Evolutionary conservation across 164 flowering plant species (phyloP).

Genomic region (Chimonanthus praecox): DNA sequence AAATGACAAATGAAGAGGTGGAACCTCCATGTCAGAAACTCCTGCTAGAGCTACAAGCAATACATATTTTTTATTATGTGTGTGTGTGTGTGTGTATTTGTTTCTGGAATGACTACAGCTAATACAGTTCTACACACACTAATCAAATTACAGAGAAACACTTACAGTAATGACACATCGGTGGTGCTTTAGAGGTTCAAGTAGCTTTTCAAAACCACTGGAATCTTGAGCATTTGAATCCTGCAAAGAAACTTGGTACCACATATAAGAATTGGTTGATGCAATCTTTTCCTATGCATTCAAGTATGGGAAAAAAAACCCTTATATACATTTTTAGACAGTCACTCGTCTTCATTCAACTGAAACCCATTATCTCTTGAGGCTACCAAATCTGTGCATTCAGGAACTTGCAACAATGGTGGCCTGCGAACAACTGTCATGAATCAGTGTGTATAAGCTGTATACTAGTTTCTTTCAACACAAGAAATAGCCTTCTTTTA

Average conservation of each 20-base stretch:
- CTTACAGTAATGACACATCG: constrained; percentile 37
- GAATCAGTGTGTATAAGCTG: too few relatives aligned
- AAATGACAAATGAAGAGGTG: neutral
- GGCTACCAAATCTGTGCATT: neutral
- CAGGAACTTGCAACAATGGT: neutral
- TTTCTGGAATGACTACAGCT: too few relatives aligned
- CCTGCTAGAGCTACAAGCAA: too few relatives aligned
- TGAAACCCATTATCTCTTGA: neutral
- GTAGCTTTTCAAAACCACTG: constrained; percentile 34
- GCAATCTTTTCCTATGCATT: neutral
- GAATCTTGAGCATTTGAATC: constrained; percentile 14
- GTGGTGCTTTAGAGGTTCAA: constrained; percentile 31
- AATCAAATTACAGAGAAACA: neutral
- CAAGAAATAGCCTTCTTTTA: too few relatives aligned
- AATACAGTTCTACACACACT: too few relatives aligned
- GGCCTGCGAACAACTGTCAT: too few relatives aligned
- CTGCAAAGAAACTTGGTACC: constrained; percentile 14
- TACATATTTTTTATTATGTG: too few relatives aligned
- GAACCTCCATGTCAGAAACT: constrained; percentile 1
- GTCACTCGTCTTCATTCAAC: too few relatives aligned
- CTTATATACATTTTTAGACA: too few relatives aligned
- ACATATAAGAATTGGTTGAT: neutral
- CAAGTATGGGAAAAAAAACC: neutral
- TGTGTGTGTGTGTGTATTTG: too few relatives aligned
- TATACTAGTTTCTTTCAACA: too few relatives aligned